A percentile compares a stretch with the other conserved stretches of the same genome.
Conservation (phyloP, 1,284 basidiomycete genomes). For the Cryptococcus sp. region DNA sequence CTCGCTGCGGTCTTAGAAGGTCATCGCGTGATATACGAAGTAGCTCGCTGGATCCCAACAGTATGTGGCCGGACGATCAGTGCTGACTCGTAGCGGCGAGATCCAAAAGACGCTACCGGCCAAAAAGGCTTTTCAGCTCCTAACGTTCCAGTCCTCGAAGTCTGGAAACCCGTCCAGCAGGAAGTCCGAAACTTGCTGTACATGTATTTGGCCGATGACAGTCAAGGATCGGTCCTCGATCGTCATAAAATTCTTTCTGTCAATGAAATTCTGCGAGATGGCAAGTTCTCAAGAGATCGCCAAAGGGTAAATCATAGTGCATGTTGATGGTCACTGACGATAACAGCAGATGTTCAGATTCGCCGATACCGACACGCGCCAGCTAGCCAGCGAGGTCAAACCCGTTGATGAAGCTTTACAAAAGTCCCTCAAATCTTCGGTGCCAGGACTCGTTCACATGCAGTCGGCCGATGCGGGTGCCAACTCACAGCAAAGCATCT, state of each 20-base stretch:
- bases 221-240: constrained; percentile 66
- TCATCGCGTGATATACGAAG: constrained; percentile 85
- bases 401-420: constrained; percentile 81
- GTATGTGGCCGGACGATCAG: constrained; percentile 52
- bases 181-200: constrained; percentile 86
- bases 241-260: constrained; percentile 87
- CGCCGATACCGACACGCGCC: constrained; percentile 75
- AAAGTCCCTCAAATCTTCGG: constrained; percentile 77
- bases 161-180: constrained; percentile 87
- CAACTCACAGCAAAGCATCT: constrained; percentile 11
- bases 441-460: constrained; percentile 76
- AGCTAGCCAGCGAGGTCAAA: constrained; percentile 63
- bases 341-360: constrained; percentile 80
- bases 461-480: constrained; percentile 54
- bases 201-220: constrained; percentile 88
- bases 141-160: constrained; percentile 68
- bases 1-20: constrained; percentile 93
- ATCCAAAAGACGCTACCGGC: constrained; percentile 78
- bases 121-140: constrained; percentile 60
- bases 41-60: constrained; percentile 78
- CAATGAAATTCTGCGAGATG: constrained; percentile 88
- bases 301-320: constrained; percentile 58
- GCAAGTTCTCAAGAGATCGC: constrained; percentile 69
- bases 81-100: constrained; percentile 61
- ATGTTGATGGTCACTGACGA: constrained; percentile 3